Percentiles rank a stretch among this genome's conserved stretches.
These are phyloP conservation scores for Fusarium napiforme DNA, from an alignment of 2,329 filamentous ascomycete species.

Conservation along the genomic window DNA sequence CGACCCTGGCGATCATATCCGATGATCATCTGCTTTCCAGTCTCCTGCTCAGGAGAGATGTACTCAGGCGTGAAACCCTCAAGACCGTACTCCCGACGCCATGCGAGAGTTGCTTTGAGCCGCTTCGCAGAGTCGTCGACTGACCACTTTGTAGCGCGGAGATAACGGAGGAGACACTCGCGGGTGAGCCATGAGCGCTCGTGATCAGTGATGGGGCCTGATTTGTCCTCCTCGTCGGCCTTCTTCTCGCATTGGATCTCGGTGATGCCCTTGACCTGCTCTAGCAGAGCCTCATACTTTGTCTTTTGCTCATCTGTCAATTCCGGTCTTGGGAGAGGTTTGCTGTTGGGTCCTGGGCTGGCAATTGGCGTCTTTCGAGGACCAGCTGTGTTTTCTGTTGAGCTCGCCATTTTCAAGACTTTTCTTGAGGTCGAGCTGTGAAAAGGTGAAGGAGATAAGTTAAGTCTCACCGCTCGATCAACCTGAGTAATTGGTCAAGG, in stretches of 20 bases:
- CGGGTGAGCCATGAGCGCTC: conserved; percentile 92
- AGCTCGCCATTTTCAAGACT: conserved; percentile 34
- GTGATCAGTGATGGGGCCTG: conserved; percentile 75
- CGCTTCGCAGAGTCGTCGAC: conserved; percentile 79
- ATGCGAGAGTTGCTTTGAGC: conserved; percentile 82
- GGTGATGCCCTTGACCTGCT: conserved; percentile 76
- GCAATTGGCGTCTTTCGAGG: conserved; percentile 65
- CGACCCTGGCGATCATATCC: conserved; percentile 87
- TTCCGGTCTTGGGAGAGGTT: conserved; percentile 64
- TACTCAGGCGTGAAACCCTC: conserved; percentile 83
- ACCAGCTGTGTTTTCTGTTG: conserved; percentile 30
- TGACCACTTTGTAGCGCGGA: conserved; percentile 93
- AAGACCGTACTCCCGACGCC: conserved; percentile 91
- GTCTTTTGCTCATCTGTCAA: conserved; percentile 80
- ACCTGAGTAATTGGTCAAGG: conserved; percentile 20
- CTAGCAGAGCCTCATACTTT: conserved; percentile 84
- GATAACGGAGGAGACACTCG: conserved; percentile 92
- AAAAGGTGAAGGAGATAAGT: conserved; percentile 6
- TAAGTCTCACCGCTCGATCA: conserved; percentile 36
- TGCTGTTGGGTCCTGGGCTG: conserved; percentile 66
- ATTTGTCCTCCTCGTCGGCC: conserved; percentile 60
- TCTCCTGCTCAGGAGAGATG: conserved; percentile 94
- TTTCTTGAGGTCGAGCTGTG: background rate
- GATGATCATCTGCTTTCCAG: conserved; percentile 90
- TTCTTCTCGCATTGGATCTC: conserved; percentile 66